Conservation (phyloP, 164 flowering plant genomes). For the Vitis cinerea region DNA sequence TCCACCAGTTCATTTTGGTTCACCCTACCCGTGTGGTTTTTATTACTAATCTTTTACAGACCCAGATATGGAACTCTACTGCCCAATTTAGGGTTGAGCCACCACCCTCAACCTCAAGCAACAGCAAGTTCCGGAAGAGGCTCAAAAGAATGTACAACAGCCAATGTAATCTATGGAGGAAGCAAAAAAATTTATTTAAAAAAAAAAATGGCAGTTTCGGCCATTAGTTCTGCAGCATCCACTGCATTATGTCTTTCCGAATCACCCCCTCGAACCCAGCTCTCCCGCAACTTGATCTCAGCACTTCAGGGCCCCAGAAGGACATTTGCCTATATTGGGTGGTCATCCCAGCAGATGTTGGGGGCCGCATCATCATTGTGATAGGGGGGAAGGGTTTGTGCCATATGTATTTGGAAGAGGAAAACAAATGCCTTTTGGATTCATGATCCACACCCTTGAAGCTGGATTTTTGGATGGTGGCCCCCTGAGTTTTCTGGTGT, state of each 20-base stretch:
- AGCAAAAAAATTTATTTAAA: background rate
- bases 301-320: constrained; percentile 16
- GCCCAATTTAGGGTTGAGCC: background rate
- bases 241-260: constrained; percentile 68
- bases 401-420: constrained; percentile 33
- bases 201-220: background rate
- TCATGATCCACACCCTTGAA: constrained; percentile 13
- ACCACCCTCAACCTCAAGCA: background rate
- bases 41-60: background rate
- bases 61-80: background rate
- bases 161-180: background rate
- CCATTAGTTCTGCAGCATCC: constrained; percentile 49
- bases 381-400: constrained; percentile 50
- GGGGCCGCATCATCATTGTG: constrained; percentile 46
- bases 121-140: background rate
- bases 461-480: constrained; percentile 19
- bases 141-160: background rate
- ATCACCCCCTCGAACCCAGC: constrained; percentile 42
- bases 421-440: constrained; percentile 43
- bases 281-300: constrained; percentile 16
- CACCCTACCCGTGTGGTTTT: too few species aligned
- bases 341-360: constrained; percentile 32
- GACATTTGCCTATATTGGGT: constrained; percentile 51
- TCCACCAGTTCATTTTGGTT: too few species aligned
- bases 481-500: constrained; percentile 22